Evolutionary conservation across 805 yeast genomes (phyloP).

Genomic region (Myxozyma geophila): DNA sequence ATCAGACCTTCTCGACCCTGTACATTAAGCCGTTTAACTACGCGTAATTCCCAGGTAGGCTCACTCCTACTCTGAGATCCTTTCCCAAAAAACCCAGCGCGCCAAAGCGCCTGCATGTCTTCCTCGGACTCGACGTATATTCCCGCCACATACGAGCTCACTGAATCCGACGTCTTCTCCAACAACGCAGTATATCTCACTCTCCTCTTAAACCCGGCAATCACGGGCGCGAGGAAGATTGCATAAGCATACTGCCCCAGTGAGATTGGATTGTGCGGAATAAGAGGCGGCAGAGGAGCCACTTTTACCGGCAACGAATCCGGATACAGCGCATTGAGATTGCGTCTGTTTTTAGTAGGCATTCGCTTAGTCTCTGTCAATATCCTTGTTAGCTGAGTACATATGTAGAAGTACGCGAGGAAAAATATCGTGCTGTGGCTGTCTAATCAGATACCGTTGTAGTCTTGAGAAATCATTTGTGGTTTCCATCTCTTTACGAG

Average conservation of each 20-base stretch:
- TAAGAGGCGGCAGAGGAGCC: constrained; percentile 46
- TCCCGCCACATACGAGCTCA: constrained; percentile 37
- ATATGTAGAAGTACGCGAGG: not conserved
- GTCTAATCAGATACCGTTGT: constrained; percentile 89
- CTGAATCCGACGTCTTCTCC: constrained; percentile 18
- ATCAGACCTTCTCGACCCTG: constrained; percentile 43
- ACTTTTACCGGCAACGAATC: constrained; percentile 66
- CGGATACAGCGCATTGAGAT: constrained; percentile 44
- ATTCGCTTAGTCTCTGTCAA: not conserved
- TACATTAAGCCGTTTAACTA: constrained; percentile 56
- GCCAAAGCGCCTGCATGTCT: constrained; percentile 70
- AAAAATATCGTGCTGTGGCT: constrained; percentile 24
- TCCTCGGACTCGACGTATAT: constrained; percentile 46
- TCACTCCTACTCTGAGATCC: constrained; percentile 88
- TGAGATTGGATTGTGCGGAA: constrained; percentile 71
- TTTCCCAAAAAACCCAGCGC: constrained; percentile 89
- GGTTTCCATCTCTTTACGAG: constrained; percentile 33
- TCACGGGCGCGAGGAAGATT: constrained; percentile 7
- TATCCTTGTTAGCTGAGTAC: not conserved
- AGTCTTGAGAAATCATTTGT: constrained; percentile 57
- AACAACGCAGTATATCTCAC: constrained; percentile 34
- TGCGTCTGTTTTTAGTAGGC: constrained; percentile 35
- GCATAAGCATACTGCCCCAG: constrained; percentile 54
- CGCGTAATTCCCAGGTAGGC: constrained; percentile 84
- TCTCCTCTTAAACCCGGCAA: constrained; percentile 9